Evolutionary conservation across 768 basidiomycete genomes (phyloP).

Genomic region (Leccinum disarticulatum): DNA sequence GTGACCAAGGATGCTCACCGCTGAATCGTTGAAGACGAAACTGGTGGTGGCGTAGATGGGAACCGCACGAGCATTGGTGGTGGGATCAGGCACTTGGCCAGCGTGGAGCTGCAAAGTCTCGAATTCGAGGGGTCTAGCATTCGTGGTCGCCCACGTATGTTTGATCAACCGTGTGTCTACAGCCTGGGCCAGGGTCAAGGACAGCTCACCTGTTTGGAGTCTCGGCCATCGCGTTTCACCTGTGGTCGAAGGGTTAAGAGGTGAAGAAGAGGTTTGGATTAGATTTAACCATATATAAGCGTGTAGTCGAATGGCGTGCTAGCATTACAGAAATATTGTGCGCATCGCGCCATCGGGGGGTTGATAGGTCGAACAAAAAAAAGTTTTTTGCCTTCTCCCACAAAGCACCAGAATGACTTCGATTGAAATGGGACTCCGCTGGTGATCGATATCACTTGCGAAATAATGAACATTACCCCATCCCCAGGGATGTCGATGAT

Average conservation of each 20-base stretch:
- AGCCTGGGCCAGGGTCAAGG: background rate
- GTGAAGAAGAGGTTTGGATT: background rate
- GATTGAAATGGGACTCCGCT: background rate
- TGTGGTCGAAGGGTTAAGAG: background rate
- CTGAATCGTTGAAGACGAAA: conserved; percentile 56
- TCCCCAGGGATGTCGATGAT: background rate
- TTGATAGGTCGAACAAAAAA: background rate
- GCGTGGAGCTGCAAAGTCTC: conserved; percentile 66
- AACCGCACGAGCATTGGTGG: conserved; percentile 59
- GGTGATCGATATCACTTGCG: background rate
- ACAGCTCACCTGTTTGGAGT: background rate
- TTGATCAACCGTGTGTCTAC: background rate
- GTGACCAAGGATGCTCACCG: conserved; percentile 30
- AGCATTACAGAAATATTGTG: background rate
- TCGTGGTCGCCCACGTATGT: background rate
- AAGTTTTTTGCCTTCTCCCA: background rate
- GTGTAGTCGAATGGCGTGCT: background rate
- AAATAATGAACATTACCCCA: background rate
- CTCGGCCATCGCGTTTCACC: background rate
- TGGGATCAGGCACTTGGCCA: conserved; percentile 51
- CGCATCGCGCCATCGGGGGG: background rate
- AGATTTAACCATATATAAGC: background rate
- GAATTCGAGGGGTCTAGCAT: conserved; percentile 45
- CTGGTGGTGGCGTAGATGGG: conserved; percentile 61
- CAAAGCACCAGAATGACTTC: background rate